phyloP scores from a whole-genome alignment of 768 basidiomycete genomes.

The Hortiboletus campestris region DNA sequence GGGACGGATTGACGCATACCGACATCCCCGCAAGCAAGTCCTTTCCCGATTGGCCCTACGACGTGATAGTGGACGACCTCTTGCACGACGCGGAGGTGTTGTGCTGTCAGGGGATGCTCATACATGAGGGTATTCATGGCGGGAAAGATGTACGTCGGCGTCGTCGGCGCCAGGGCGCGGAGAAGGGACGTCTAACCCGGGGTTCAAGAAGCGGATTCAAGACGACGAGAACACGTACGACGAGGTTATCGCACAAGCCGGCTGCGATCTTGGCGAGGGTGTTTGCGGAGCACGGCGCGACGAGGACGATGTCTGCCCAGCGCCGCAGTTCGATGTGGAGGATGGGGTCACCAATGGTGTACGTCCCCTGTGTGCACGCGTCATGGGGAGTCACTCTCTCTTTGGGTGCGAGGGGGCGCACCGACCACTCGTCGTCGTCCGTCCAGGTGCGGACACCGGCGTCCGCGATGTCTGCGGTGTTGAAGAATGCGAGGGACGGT shows the following conservation, averaged over 20 bases:
- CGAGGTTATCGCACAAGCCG: slow-evolving; percentile 88
- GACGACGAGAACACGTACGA: slow-evolving; percentile 38
- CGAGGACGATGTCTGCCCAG: slow-evolving; percentile 95
- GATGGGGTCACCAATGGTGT: slow-evolving; percentile 84
- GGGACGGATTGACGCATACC: slow-evolving; percentile 46
- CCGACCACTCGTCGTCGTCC: slow-evolving; percentile 92
- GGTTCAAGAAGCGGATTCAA: background rate
- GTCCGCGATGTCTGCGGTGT: slow-evolving; percentile 46
- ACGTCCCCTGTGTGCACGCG: slow-evolving; percentile 74
- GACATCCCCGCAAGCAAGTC: slow-evolving; percentile 87
- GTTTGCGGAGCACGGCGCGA: slow-evolving; percentile 97
- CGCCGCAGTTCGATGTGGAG: slow-evolving; percentile 91
- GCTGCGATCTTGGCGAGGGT: slow-evolving; percentile 90
- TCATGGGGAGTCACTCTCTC: too few species aligned
- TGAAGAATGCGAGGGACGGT: slow-evolving; percentile 75
- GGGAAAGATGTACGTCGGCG: slow-evolving; percentile 88
- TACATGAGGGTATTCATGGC: slow-evolving; percentile 99
- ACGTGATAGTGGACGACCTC: slow-evolving; percentile 80
- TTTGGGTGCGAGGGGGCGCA: slow-evolving; percentile 36
- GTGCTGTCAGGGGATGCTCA: slow-evolving; percentile 84
- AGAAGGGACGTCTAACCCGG: slow-evolving; percentile 66
- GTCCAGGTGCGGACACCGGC: slow-evolving; percentile 73
- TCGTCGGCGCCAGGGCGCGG: slow-evolving; percentile 78
- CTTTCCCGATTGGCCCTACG: slow-evolving; percentile 85
- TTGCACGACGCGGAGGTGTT: slow-evolving; percentile 72